Conservation (phyloP, 1,284 basidiomycete species). For the Vanrija pseudolonga region DNA sequence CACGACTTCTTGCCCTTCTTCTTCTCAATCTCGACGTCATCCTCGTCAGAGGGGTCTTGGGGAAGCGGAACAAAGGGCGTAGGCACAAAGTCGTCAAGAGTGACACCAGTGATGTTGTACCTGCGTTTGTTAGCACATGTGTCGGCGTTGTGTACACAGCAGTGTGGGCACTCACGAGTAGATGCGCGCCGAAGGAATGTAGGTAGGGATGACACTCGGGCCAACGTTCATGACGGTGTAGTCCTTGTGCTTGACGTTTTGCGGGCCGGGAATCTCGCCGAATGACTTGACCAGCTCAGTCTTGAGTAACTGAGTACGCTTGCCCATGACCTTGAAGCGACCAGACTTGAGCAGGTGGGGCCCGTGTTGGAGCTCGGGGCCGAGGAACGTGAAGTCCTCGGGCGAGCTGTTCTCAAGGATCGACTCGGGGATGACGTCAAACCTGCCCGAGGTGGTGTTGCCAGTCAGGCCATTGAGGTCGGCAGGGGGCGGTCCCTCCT, state of each 20-base stretch:
- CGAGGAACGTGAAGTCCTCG: constrained; percentile 15
- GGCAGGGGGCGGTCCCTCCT: constrained; percentile 10
- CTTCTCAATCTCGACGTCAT: constrained; percentile 12
- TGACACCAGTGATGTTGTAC: constrained; percentile 61
- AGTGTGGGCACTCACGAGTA: constrained; percentile 57
- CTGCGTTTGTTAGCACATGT: constrained; percentile 14
- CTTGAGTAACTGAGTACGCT: constrained; percentile 34
- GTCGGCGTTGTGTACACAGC: not conserved
- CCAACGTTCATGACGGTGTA: constrained; percentile 73
- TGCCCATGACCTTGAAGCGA: constrained; percentile 24
- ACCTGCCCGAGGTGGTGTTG: too few species aligned
- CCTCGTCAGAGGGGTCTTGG: constrained; percentile 1
- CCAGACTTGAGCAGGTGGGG: constrained; percentile 23
- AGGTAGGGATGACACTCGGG: constrained; percentile 83
- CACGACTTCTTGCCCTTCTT: constrained; percentile 41
- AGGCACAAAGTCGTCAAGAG: constrained; percentile 11
- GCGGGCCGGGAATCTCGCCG: constrained; percentile 49
- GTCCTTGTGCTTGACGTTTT: constrained; percentile 60
- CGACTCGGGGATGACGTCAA: not conserved
- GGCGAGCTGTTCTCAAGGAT: not conserved
- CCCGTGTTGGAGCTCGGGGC: constrained; percentile 27
- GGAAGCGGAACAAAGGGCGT: not conserved
- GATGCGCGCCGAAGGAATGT: constrained; percentile 74
- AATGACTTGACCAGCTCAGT: constrained; percentile 46
- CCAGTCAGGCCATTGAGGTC: not conserved